Conservation (phyloP, 352 stramenopile species). For the Pythium vanterpoolii region DNA sequence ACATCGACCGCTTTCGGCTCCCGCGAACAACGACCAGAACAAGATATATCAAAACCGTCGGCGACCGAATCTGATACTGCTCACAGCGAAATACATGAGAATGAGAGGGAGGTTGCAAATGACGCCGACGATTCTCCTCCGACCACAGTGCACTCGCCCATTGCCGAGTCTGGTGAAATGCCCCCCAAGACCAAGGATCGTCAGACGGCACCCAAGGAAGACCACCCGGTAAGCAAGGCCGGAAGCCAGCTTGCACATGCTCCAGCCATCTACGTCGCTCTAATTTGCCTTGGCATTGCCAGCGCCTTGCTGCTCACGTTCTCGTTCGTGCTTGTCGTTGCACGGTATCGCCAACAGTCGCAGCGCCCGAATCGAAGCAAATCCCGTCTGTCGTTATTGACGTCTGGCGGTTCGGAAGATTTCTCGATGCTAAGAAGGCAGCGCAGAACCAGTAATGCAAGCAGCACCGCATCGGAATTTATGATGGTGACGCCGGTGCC, state of each 20-base stretch:
- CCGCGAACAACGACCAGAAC: background rate
- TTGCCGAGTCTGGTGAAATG: background rate
- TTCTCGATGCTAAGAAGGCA: background rate
- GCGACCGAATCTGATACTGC: background rate
- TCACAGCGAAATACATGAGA: background rate
- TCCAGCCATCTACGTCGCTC: slow-evolving; percentile 8
- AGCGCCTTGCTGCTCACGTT: slow-evolving; percentile 2
- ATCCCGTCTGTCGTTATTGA: slow-evolving; percentile 5
- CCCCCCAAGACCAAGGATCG: background rate
- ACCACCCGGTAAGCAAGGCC: background rate
- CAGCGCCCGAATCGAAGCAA: background rate
- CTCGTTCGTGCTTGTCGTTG: slow-evolving; percentile 1
- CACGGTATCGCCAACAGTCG: background rate
- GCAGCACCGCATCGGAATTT: background rate
- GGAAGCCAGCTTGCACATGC: background rate
- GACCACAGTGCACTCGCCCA: slow-evolving; percentile 4
- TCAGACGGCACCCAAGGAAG: background rate
- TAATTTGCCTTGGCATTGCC: slow-evolving; percentile 7
- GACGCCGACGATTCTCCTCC: slow-evolving; percentile 1
- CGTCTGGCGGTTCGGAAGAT: background rate
- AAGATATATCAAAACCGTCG: background rate
- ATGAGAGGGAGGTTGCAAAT: background rate
- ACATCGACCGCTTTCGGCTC: background rate
- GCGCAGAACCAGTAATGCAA: background rate
- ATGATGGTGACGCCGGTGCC: slow-evolving; percentile 9